Evolutionary conservation across 2,329 filamentous ascomycete species (phyloP).

Genomic region (Fusarium oxysporum): DNA sequence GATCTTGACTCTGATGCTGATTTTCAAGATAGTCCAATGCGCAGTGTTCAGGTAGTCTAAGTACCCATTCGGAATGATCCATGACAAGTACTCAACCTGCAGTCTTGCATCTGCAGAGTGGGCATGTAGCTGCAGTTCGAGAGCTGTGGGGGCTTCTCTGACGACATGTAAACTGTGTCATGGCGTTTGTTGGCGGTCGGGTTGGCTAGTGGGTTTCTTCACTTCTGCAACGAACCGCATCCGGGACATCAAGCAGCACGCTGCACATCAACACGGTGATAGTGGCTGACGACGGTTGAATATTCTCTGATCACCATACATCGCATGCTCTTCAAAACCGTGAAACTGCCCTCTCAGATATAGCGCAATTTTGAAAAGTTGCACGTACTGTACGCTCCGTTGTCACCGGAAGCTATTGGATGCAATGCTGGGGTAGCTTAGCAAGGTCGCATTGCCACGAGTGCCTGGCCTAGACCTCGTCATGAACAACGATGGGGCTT

Average conservation of each 20-base stretch:
- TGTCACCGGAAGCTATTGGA: slow-evolving; percentile 30
- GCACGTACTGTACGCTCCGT: slow-evolving; percentile 7
- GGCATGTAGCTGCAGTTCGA: slow-evolving; percentile 36
- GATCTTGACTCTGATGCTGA: not conserved
- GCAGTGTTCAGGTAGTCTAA: not conserved
- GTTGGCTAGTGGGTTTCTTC: slow-evolving; percentile 8
- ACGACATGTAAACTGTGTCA: slow-evolving; percentile 34
- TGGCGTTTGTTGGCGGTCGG: slow-evolving; percentile 27
- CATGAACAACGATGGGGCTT: slow-evolving; percentile 10
- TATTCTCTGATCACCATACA: not conserved
- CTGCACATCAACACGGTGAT: not conserved
- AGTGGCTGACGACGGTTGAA: slow-evolving; percentile 5
- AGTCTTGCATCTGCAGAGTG: slow-evolving; percentile 18
- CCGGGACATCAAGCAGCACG: slow-evolving; percentile 13
- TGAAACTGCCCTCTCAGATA: not conserved
- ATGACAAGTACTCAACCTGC: slow-evolving; percentile 12
- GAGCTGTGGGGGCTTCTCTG: slow-evolving; percentile 32
- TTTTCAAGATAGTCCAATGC: slow-evolving; percentile 3
- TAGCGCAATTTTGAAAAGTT: slow-evolving; percentile 7
- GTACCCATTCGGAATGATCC: slow-evolving; percentile 11
- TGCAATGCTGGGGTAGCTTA: slow-evolving; percentile 32
- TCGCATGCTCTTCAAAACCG: not conserved
- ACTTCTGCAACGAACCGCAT: slow-evolving; percentile 31
- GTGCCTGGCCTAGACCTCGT: slow-evolving; percentile 33
- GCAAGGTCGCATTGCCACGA: slow-evolving; percentile 36